Conservation (phyloP, 345 rosid genomes). For the Odontarrhena argentea region DNA sequence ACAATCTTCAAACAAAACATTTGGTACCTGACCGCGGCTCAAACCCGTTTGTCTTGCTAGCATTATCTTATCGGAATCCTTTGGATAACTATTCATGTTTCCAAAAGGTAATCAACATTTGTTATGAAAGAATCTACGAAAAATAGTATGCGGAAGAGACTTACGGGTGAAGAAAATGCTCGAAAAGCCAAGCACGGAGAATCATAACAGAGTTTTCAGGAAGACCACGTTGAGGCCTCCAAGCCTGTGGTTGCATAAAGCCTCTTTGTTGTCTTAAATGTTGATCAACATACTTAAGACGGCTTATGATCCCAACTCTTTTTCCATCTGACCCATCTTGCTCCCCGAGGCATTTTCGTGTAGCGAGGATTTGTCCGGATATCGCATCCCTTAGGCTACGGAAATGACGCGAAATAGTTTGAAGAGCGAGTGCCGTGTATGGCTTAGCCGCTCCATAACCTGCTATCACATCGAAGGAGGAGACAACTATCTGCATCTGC, state of each 20-base stretch:
- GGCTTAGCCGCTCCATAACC: slow-evolving; percentile 95
- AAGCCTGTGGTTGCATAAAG: slow-evolving; percentile 82
- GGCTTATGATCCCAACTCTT: slow-evolving; percentile 67
- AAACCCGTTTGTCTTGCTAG: slow-evolving; percentile 96
- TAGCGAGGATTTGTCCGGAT: slow-evolving; percentile 60
- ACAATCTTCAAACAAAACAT: background rate
- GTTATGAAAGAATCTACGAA: background rate
- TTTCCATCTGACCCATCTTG: slow-evolving; percentile 73
- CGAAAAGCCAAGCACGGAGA: slow-evolving; percentile 99
- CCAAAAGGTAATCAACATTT: background rate
- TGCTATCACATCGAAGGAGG: slow-evolving; percentile 89
- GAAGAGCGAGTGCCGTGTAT: slow-evolving; percentile 91
- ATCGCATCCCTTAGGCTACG: slow-evolving; percentile 91
- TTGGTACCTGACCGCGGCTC: slow-evolving; percentile 90
- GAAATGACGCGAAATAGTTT: slow-evolving; percentile 94
- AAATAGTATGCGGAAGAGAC: slow-evolving; percentile 10
- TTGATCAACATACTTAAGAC: slow-evolving; percentile 90
- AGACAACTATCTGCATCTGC: slow-evolving; percentile 96
- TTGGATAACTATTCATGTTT: slow-evolving; percentile 67
- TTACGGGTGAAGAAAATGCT: slow-evolving; percentile 99
- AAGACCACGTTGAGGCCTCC: slow-evolving; percentile 98
- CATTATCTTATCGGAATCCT: slow-evolving; percentile 96
- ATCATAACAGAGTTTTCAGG: slow-evolving; percentile 95
- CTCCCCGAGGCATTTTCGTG: slow-evolving; percentile 79
- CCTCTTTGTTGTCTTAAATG: slow-evolving; percentile 95